Base-by-base conservation (phyloP, 352 stramenopile species). In the Globisporangium yorkense region DNA sequence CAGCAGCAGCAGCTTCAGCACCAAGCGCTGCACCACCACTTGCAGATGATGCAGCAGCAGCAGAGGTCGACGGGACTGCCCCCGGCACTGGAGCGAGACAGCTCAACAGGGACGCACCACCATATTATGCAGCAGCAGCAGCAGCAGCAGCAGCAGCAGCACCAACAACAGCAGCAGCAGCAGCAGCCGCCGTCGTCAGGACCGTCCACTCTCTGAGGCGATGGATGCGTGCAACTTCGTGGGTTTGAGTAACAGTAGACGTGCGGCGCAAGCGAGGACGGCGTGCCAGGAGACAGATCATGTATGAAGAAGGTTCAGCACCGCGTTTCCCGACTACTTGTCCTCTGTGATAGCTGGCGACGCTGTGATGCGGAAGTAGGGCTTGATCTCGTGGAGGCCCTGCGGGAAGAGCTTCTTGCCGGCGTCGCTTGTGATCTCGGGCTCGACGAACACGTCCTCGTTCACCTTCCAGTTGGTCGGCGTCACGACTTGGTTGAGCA, bases 391-490 rank as follows among this genome's bases (percentile, higher is more conserved):
- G 67, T 92, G 81, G 53, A 87, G 86, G 46, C 84, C 84, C 52
- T 90, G 75, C 24, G 81, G 78, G 44, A 94, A 94, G 33, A 94
- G 64, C 65, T 80, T 76, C 65, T 88, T 90, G 60, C 82, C 82
- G n/a, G 77, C 77, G 43, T 84, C 76, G 13, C 48, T 68, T 13
- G 68, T 67, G 40, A 94, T 54, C 40, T 85, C 73, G 5, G 84
- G 84, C 48, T 89, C 80, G n/a, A 94, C 64, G 44, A 94, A 92
- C 41, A 94, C 84, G 50, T 94, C 84, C 48, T 94, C 84, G 59
- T 83, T 92, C 58, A 90, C 68, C 53, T 90, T 92, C 84, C 82
- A 94, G 71, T 94, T 94, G 56, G 80, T 80, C 31, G 84, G 84
- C 12, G 83, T 86, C 58, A 89, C 80, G 21, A 94, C 68, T 56